These are phyloP conservation scores for Globisporangium cederbergense DNA, from an alignment of 352 stramenopile species.

Conservation along the genomic window DNA sequence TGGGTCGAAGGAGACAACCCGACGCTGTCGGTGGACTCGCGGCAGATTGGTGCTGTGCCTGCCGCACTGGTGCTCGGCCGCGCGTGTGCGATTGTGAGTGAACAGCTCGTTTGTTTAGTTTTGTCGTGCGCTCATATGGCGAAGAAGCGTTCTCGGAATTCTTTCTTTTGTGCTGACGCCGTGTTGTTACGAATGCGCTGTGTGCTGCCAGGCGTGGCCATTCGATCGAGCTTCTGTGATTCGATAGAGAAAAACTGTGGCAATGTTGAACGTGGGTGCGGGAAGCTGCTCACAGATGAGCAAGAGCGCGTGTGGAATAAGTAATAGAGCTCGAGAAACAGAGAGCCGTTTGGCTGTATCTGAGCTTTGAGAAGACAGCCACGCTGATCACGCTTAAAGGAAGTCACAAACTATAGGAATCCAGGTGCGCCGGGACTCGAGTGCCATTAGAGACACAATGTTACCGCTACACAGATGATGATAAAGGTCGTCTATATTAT, in stretches of 20 bases:
- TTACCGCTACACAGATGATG: too few relatives aligned
- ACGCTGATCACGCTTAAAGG: too few relatives aligned
- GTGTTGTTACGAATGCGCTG: background rate
- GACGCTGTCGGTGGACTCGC: slow-evolving; percentile 91
- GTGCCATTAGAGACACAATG: too few relatives aligned
- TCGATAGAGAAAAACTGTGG: slow-evolving; percentile 16
- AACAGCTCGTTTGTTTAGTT: background rate
- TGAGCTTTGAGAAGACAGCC: background rate
- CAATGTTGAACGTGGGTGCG: background rate
- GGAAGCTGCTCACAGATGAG: slow-evolving; percentile 3
- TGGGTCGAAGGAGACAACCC: slow-evolving; percentile 98
- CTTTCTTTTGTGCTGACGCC: background rate
- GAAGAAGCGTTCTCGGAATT: background rate
- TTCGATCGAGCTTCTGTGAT: slow-evolving; percentile 19
- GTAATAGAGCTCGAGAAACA: background rate
- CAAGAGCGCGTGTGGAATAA: background rate
- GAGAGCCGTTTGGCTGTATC: background rate
- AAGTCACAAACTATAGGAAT: too few relatives aligned
- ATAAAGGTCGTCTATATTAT: too few relatives aligned
- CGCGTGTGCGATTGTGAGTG: slow-evolving; percentile 61
- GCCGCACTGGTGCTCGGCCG: slow-evolving; percentile 82
- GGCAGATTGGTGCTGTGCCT: slow-evolving; percentile 92
- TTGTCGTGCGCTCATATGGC: background rate
- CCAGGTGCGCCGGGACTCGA: too few relatives aligned
- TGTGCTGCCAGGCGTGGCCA: slow-evolving; percentile 16